Conservation (phyloP, 2,329 filamentous ascomycete species). For the Cadophora gregata region DNA sequence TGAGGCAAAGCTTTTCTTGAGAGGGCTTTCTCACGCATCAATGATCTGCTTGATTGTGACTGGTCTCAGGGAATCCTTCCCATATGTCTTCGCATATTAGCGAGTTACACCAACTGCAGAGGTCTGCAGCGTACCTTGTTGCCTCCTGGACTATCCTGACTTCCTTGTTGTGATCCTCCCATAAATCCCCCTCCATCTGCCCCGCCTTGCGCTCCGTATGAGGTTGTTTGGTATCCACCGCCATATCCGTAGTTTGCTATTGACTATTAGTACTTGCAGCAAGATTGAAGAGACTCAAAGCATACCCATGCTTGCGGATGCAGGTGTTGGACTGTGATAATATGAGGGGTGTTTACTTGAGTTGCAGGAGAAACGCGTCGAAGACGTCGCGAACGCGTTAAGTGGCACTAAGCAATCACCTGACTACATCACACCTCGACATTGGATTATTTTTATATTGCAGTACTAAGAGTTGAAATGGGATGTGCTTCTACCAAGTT, state of each 20-base stretch:
- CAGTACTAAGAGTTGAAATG: background rate
- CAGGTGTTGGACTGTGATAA: constrained; percentile 15
- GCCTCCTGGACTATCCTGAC: constrained; percentile 54
- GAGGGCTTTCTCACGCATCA: constrained; percentile 59
- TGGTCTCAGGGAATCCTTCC: constrained; percentile 86
- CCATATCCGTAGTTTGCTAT: constrained; percentile 43
- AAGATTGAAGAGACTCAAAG: background rate
- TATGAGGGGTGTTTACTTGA: constrained; percentile 15
- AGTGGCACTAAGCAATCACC: constrained; percentile 11
- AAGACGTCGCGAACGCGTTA: constrained; percentile 21
- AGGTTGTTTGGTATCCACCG: constrained; percentile 41
- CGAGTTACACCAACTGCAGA: background rate
- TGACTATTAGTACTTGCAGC: background rate
- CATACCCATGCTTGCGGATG: constrained; percentile 26
- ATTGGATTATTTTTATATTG: background rate
- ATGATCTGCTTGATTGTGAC: constrained; percentile 95
- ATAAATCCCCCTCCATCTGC: constrained; percentile 69
- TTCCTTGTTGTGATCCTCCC: constrained; percentile 65
- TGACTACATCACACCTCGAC: background rate
- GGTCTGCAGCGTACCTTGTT: constrained; percentile 49
- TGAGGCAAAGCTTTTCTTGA: background rate
- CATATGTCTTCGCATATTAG: constrained; percentile 51
- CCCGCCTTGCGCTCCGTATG: constrained; percentile 57
- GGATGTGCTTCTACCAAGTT: background rate
- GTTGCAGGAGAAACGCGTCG: constrained; percentile 15